phyloP scores from a whole-genome alignment of 257 asterid genomes.

The Rauvolfia tetraphylla region DNA sequence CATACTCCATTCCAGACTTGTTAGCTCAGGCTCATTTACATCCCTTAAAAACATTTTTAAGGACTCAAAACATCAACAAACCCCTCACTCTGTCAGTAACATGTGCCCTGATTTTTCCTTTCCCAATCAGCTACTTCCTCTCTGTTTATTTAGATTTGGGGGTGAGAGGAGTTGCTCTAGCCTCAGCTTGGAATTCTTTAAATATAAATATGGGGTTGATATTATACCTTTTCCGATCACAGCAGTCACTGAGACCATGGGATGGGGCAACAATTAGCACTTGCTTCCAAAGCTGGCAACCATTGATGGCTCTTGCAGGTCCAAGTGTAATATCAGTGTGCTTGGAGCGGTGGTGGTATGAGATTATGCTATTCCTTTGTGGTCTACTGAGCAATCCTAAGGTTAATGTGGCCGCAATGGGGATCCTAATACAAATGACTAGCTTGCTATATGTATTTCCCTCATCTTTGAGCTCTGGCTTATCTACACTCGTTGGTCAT shows the following conservation, averaged over 20 bases:
- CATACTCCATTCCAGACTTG: conserved; percentile 47
- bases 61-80: conserved; percentile 49
- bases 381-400: conserved; percentile 58
- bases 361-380: conserved; percentile 58
- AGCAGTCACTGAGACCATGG: conserved; percentile 40
- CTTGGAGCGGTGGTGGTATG: conserved; percentile 91
- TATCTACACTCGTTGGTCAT: conserved; percentile 71
- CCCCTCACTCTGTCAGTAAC: conserved; percentile 39
- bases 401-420: conserved; percentile 77
- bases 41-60: conserved; percentile 43
- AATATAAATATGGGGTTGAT: conserved; percentile 37
- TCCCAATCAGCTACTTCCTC: conserved; percentile 41
- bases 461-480: conserved; percentile 50
- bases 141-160: conserved; percentile 34
- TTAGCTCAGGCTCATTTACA: conserved; percentile 44
- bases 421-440: conserved; percentile 63
- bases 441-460: conserved; percentile 63
- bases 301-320: conserved; percentile 47
- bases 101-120: conserved; percentile 43
- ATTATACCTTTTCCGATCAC: conserved; percentile 30
- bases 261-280: conserved; percentile 22
- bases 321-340: conserved; percentile 69
- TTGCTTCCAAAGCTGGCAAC: conserved; percentile 38
- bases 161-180: conserved; percentile 47
- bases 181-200: conserved; percentile 47